Conservation (phyloP, 2,329 filamentous ascomycete species). For the Colletotrichum sp. region DNA sequence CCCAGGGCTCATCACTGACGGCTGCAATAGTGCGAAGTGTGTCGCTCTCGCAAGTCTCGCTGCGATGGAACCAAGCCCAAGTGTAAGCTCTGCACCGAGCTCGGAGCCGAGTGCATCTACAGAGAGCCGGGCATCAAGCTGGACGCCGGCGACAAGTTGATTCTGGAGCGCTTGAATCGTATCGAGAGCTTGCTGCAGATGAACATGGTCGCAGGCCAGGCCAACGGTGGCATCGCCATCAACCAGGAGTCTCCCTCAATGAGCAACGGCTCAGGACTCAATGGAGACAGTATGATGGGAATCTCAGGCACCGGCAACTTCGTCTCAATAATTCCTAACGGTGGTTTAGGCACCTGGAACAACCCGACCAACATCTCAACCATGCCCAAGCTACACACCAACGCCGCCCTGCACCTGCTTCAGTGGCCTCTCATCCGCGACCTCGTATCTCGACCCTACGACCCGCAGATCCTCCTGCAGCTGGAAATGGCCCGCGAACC, state of each 20-base stretch:
- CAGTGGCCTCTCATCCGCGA: slow-evolving; percentile 84
- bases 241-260: slow-evolving; percentile 69
- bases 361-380: slow-evolving; percentile 75
- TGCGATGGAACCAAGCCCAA: slow-evolving; percentile 83
- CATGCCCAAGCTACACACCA: slow-evolving; percentile 86
- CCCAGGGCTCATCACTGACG: slow-evolving; percentile 5
- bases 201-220: slow-evolving; percentile 58
- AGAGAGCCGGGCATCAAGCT: slow-evolving; percentile 87
- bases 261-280: slow-evolving; percentile 67
- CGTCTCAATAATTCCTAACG: slow-evolving; percentile 62
- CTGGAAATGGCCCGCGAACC: slow-evolving; percentile 82
- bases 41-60: slow-evolving; percentile 79
- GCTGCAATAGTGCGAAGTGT: slow-evolving; percentile 74
- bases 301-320: slow-evolving; percentile 49
- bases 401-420: slow-evolving; percentile 77
- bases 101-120: slow-evolving; percentile 84
- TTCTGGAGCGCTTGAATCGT: slow-evolving; percentile 77
- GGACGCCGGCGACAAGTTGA: slow-evolving; percentile 85
- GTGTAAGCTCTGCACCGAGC: slow-evolving; percentile 82
- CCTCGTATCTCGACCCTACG: slow-evolving; percentile 77
- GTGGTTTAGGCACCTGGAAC: slow-evolving; percentile 76
- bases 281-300: slow-evolving; percentile 61
- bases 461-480: slow-evolving; percentile 81
- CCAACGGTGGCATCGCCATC: slow-evolving; percentile 55
- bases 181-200: slow-evolving; percentile 83